These are phyloP conservation scores for Talaromyces amestolkiae DNA, from an alignment of 2,329 filamentous ascomycete genomes.

Conservation along the genomic window DNA sequence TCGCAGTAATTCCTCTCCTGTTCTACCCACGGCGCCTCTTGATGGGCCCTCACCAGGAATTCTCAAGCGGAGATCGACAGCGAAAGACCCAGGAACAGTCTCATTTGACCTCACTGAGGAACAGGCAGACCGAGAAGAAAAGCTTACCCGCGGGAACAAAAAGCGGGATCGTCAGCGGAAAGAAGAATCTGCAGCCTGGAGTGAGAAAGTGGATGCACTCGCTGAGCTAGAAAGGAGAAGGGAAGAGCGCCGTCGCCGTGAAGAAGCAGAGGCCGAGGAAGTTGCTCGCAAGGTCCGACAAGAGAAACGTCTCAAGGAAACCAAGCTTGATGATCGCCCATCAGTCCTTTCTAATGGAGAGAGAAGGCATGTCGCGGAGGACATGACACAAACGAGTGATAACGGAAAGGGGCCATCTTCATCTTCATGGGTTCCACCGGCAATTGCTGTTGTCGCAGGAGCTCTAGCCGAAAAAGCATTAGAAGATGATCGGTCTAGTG, in stretches of 20 bases:
- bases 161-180: constrained; percentile 19
- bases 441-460: constrained; percentile 46
- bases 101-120: constrained; percentile 59
- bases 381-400: not conserved
- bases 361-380: not conserved
- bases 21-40: constrained; percentile 34
- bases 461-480: constrained; percentile 35
- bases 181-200: constrained; percentile 18
- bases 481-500: constrained; percentile 30
- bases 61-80: constrained; percentile 34
- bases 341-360: constrained; percentile 12
- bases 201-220: constrained; percentile 21
- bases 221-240: constrained; percentile 16
- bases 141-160: constrained; percentile 24
- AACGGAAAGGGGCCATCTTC: constrained; percentile 17
- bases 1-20: constrained; percentile 50
- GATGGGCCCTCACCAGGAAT: constrained; percentile 25
- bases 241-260: constrained; percentile 16
- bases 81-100: constrained; percentile 45
- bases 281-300: constrained; percentile 20
- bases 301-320: constrained; percentile 25
- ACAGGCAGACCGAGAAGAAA: constrained; percentile 51
- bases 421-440: constrained; percentile 36
- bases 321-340: constrained; percentile 21
- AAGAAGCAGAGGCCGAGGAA: constrained; percentile 17